These are phyloP conservation scores for Paramecium octaurelia DNA, from an alignment of 73 alveolate species.

Conservation along the genomic window DNA sequence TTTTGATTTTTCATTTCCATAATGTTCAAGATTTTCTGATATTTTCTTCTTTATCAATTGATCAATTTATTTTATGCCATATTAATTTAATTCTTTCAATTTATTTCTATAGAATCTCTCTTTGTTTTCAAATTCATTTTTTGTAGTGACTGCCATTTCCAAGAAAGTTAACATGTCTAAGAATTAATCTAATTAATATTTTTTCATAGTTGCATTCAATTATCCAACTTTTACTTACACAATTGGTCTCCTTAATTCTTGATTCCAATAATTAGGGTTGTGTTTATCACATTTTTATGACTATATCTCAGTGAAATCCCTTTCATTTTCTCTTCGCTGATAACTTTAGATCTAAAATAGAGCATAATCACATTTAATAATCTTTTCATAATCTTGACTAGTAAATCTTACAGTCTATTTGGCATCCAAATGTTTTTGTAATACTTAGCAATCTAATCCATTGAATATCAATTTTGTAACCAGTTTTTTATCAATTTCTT, in stretches of 20 bases:
- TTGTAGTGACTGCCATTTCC: slow-evolving; percentile 16
- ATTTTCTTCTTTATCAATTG: neutral
- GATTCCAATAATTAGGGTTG: slow-evolving; percentile 31
- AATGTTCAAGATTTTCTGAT: neutral
- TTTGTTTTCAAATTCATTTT: slow-evolving; percentile 28
- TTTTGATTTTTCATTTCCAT: slow-evolving; percentile 26
- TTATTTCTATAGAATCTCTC: slow-evolving; percentile 3
- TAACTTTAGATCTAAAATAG: neutral
- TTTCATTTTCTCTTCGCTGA: neutral
- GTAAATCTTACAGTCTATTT: neutral
- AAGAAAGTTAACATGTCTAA: slow-evolving; percentile 1
- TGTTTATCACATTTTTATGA: neutral
- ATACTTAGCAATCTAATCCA: neutral
- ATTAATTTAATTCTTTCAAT: slow-evolving; percentile 18
- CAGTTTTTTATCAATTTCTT: slow-evolving; percentile 5
- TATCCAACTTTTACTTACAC: slow-evolving; percentile 41
- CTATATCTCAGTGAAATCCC: neutral
- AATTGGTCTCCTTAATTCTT: slow-evolving; percentile 37
- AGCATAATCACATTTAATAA: slow-evolving; percentile 21
- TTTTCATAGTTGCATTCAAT: neutral
- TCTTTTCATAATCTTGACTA: neutral
- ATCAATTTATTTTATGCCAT: neutral
- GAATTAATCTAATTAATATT: neutral
- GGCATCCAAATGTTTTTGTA: neutral
- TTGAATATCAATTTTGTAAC: slow-evolving; percentile 8